Base-by-base conservation (phyloP, 441 rosid genomes). In the Biscutella laevigata region DNA sequence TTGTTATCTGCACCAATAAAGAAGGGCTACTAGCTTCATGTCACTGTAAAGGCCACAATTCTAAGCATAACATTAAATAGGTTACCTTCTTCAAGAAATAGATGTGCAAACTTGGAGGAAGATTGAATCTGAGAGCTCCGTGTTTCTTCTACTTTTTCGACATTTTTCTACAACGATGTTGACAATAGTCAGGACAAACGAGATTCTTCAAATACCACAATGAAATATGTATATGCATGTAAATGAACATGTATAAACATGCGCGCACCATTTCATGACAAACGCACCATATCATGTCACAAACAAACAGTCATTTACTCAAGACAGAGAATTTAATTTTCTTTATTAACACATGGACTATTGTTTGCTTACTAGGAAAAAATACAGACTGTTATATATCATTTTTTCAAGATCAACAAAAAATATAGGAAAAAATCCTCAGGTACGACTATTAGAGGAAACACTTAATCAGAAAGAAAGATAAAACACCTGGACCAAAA, bases 31-130 rank as follows among this genome's bases (percentile, higher is more conserved):
- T 39, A 11, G 20, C 10, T 19, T 6, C 6, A 11, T 40, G 39
- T 11, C 7, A 19, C 7, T 14, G 25, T 16, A 40, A 57, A 53
- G 21, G 6, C 16, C 33, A 51, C 27, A 52, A 47, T 42, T 45
- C 34, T 38, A 49, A n/a, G 52, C 58, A 29, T 13, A 60, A 14
- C 32, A 29, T 57, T 33, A 57, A 29, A 33, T 14, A n/a, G 26
- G 34, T 57, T 70, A 94, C 99, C 99, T 76, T 82, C 97, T 75
- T 89, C 96, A 46, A 69, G 54, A 77, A 94, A 94, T 79, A 88
- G 83, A 57, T 73, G 85, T 43, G 94, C 94, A 61, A 94, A 94
- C 77, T 80, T 94, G 59, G 99, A 94, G 67, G 96, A 87, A n/a
- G n/a, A n/a, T 21, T 75, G 80, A 55, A 57, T 36, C 38, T 53